Percentiles rank a stretch among this genome's conserved stretches.
Evolutionary conservation across 202 grass and related monocot species (phyloP).

Genomic region (Alloteropsis angusta): DNA sequence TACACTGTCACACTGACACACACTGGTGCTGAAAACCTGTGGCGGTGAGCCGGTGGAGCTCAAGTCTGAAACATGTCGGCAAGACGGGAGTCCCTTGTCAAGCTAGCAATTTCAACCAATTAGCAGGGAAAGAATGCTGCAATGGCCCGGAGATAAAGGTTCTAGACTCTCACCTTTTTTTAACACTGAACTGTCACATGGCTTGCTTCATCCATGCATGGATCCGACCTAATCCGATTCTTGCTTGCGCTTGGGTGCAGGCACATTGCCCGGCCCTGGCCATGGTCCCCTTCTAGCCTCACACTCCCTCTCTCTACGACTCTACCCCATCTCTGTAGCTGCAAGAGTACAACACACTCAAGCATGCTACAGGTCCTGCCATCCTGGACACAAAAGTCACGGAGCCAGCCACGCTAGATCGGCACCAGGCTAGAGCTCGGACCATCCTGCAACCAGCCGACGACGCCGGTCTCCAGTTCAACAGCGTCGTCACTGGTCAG

Average conservation of each 20-base stretch:
- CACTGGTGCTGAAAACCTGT: neutral
- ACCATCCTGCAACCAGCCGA: neutral
- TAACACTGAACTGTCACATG: slow-evolving; percentile 34
- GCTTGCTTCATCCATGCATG: slow-evolving; percentile 23
- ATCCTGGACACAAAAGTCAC: neutral
- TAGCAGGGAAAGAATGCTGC: slow-evolving; percentile 3
- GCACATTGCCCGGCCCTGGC: slow-evolving; percentile 15
- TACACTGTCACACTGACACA: neutral
- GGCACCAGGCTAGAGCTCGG: neutral
- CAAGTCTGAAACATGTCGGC: slow-evolving; percentile 14
- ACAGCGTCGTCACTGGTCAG: neutral
- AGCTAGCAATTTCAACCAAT: neutral
- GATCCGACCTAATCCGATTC: slow-evolving; percentile 11
- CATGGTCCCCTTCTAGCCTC: neutral
- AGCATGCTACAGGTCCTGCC: neutral
- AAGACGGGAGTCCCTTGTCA: neutral
- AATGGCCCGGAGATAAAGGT: slow-evolving; percentile 24
- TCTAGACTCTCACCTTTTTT: slow-evolving; percentile 25
- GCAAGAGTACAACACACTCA: slow-evolving; percentile 6
- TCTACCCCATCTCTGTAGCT: neutral
- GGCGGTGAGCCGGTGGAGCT: too few species aligned
- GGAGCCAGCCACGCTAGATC: neutral
- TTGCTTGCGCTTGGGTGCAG: slow-evolving; percentile 53
- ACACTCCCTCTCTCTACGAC: neutral
- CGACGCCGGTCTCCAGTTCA: neutral